Base-by-base conservation (phyloP, 2,329 filamentous ascomycete species). In the Fusarium nisikadoi region DNA sequence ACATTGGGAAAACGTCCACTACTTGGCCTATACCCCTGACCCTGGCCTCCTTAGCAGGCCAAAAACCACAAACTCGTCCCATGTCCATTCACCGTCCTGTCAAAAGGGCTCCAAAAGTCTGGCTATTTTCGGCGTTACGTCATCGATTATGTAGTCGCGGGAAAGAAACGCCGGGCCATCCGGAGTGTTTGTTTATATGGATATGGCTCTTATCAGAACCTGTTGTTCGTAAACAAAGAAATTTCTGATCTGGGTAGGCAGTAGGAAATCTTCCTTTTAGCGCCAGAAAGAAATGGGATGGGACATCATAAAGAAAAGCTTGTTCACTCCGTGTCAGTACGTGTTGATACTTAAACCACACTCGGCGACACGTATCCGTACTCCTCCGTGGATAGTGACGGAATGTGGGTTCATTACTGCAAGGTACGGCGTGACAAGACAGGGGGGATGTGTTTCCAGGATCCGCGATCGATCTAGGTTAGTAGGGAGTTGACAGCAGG, bases 381-480 rank as follows among this genome's bases (percentile, higher is more conserved):
- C 52, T 66, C 29, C 41, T 59, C 33, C 55, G 69, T 59, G 55
- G 54, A 62, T 50, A 56, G 66, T 63, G 64, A 61, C 47, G 69
- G 68, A 65, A 72, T 72, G 71, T 73, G 70, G 71, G 63, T 65
- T 59, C 16, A 49, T 46, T 53, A 36, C 71, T 73, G 71, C 71
- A 73, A 73, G 71, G 71, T 71, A 73, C 71, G 50, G 50, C 43
- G 42, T 25, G 42, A 63, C 43, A 56, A 63, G 52, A 60, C 70
- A 73, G 54, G 70, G 55, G 70, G 52, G 41, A 56, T 23, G 33
- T 56, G 47, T 53, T 43, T 39, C 58, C 57, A 64, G 70, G 63
- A 73, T 71, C 58, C 67, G 8, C 71, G 67, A 73, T 73, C 71
- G 71, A 73, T 73, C 70, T 71, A 68, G 49, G 49, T 25, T 25